A percentile compares a stretch with the other conserved stretches of the same genome.
These are phyloP conservation scores for Fistulina hepatica DNA, from an alignment of 1,284 basidiomycete genomes.

Conservation along the genomic window DNA sequence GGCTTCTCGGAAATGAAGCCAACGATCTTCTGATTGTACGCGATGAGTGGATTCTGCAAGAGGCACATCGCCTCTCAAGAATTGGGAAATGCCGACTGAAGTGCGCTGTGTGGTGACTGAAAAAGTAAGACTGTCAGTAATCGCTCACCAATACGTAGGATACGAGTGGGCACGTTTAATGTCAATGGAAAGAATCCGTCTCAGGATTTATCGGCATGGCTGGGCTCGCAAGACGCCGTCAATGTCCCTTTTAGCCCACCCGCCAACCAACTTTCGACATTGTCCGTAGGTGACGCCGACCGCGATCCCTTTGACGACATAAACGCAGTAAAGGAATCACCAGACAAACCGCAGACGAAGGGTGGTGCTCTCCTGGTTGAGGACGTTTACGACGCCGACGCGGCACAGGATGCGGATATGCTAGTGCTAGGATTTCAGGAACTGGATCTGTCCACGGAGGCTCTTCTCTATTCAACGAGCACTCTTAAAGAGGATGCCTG, in stretches of 20 bases:
- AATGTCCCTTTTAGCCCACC: constrained; percentile 14
- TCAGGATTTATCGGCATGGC: constrained; percentile 38
- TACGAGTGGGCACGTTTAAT: constrained; percentile 69
- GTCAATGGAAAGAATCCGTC: constrained; percentile 65
- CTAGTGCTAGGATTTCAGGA: constrained; percentile 68
- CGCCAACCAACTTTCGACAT: constrained; percentile 15
- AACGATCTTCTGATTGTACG: constrained; percentile 45
- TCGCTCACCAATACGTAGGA: constrained; percentile 22
- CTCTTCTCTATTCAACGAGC: constrained; percentile 53
- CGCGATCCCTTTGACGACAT: constrained; percentile 21
- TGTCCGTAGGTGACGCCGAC: constrained; percentile 19
- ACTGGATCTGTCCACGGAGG: constrained; percentile 63
- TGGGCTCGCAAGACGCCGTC: neutral
- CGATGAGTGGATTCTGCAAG: constrained; percentile 52
- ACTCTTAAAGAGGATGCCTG: constrained; percentile 58
- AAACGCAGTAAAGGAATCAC: constrained; percentile 2
- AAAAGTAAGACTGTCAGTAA: constrained; percentile 1
- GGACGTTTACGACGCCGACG: constrained; percentile 19
- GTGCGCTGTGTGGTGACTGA: constrained; percentile 17
- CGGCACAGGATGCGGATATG: constrained; percentile 47
- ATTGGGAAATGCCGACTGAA: constrained; percentile 21
- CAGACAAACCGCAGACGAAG: neutral
- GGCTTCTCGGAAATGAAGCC: constrained; percentile 46
- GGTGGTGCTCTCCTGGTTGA: neutral
- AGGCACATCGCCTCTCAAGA: constrained; percentile 18